These are phyloP conservation scores for Penstemon eatonii DNA, from an alignment of 257 asterid genomes.

Conservation along the genomic window DNA sequence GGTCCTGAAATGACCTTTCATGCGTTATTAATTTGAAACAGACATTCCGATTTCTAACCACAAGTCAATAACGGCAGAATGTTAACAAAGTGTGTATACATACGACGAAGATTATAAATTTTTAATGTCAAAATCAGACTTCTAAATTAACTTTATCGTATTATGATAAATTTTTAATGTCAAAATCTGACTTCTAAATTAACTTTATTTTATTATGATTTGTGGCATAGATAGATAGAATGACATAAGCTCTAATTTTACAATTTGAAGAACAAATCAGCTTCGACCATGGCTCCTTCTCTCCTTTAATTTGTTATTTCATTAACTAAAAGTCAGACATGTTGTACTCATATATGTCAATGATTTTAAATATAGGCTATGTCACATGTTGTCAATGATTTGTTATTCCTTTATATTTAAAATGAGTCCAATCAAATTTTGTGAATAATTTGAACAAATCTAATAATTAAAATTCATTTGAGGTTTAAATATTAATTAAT, in stretches of 20 bases:
- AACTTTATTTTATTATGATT: no score
- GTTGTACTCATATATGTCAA: background rate
- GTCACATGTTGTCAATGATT: no score
- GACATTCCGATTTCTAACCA: background rate
- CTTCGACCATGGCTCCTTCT: background rate
- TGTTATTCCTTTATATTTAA: no score
- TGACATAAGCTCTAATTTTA: background rate
- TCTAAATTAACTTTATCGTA: background rate
- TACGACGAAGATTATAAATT: background rate
- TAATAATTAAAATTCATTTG: constrained; percentile 2
- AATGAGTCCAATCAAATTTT: no score
- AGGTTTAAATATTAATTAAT: constrained; percentile 13
- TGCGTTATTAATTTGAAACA: background rate
- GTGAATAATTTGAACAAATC: background rate
- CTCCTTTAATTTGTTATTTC: background rate
- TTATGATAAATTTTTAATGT: background rate
- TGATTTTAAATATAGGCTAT: no score
- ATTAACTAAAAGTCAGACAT: constrained; percentile 11
- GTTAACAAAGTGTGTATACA: background rate
- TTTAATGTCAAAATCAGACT: background rate
- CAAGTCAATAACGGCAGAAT: background rate
- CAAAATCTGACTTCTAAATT: constrained; percentile 6
- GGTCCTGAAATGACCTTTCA: background rate
- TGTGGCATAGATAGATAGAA: no score
- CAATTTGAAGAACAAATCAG: constrained; percentile 1